Conservation (phyloP, 2,329 filamentous ascomycete genomes). For the Leptoxyphium fumago region DNA sequence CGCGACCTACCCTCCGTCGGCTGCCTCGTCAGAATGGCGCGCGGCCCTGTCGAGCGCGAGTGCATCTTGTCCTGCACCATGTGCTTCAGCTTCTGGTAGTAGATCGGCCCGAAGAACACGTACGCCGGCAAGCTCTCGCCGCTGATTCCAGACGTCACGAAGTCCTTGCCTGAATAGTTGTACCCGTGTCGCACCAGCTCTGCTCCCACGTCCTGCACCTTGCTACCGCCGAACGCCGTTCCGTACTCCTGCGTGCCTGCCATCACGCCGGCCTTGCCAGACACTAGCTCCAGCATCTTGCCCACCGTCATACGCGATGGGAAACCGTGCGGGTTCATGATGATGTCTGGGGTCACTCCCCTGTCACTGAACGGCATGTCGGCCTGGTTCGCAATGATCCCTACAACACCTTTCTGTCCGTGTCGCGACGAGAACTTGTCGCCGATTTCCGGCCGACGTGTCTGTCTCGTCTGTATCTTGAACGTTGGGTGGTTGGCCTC, state of each 20-base stretch:
- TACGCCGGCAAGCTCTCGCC: slow-evolving; percentile 89
- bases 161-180: slow-evolving; percentile 94
- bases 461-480: slow-evolving; percentile 94
- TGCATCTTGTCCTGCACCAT: slow-evolving; percentile 99
- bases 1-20: slow-evolving; percentile 90
- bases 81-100: slow-evolving; percentile 98
- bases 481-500: slow-evolving; percentile 75
- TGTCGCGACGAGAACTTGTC: slow-evolving; percentile 99
- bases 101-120: slow-evolving; percentile 97
- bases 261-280: slow-evolving; percentile 83
- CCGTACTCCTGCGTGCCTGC: slow-evolving; percentile 80
- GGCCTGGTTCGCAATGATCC: slow-evolving; percentile 90
- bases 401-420: slow-evolving; percentile 94
- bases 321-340: slow-evolving; percentile 99
- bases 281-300: slow-evolving; percentile 88
- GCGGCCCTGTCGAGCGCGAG: slow-evolving; percentile 75
- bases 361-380: slow-evolving; percentile 91
- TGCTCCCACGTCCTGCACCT: slow-evolving; percentile 75
- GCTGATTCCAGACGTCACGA: slow-evolving; percentile 86
- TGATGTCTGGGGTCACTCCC: slow-evolving; percentile 90
- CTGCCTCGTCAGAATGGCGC: slow-evolving; percentile 84
- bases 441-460: slow-evolving; percentile 80
- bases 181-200: slow-evolving; percentile 80
- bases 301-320: slow-evolving; percentile 98
- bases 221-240: slow-evolving; percentile 70